Conservation (phyloP, 345 rosid species). For the Tarenaya hassleriana region DNA sequence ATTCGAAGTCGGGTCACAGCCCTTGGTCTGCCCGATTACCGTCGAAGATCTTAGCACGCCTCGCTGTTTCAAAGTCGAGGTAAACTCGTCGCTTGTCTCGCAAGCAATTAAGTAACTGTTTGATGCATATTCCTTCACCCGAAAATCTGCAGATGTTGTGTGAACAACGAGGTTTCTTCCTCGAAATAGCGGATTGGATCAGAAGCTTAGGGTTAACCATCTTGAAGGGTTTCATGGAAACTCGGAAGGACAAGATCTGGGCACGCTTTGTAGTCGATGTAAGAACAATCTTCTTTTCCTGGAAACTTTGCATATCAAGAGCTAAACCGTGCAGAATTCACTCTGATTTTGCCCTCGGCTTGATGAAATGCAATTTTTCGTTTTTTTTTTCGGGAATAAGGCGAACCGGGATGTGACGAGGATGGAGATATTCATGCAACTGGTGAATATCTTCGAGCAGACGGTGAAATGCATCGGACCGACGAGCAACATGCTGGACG, state of each 20-base stretch:
- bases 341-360: no score
- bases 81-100: constrained; percentile 14
- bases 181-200: constrained; percentile 87
- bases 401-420: constrained; percentile 86
- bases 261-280: constrained; percentile 94
- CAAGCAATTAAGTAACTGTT: no score
- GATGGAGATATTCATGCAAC: constrained; percentile 87
- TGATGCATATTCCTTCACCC: no score
- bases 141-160: constrained; percentile 77
- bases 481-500: constrained; percentile 35
- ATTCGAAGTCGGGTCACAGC: constrained; percentile 85
- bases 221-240: constrained; percentile 89
- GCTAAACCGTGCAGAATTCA: no score
- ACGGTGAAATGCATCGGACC: constrained; percentile 41
- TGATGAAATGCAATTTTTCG: no score
- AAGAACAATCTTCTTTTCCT: constrained; percentile 3
- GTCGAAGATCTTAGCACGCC: constrained; percentile 91
- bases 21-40: constrained; percentile 82
- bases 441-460: constrained; percentile 76
- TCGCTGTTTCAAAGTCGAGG: constrained; percentile 94
- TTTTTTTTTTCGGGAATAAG: no score
- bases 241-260: constrained; percentile 77
- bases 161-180: constrained; percentile 83
- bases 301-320: no score
- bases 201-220: constrained; percentile 88